Evolutionary conservation across 2,329 filamentous ascomycete species (phyloP), one percentile per base, ranked within the genome.

Genomic region (Colletotrichum musicola): DNA sequence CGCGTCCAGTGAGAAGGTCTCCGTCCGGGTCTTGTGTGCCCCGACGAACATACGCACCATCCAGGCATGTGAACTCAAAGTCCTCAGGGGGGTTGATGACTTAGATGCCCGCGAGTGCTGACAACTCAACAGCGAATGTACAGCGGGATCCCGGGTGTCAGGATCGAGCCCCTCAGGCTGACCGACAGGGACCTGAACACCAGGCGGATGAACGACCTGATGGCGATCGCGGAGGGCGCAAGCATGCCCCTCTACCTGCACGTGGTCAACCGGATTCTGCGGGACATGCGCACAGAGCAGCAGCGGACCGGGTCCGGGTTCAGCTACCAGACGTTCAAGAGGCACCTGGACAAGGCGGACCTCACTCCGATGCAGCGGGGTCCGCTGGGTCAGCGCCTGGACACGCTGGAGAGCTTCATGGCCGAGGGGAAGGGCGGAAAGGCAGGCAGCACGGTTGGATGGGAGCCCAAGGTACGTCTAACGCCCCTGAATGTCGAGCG

Each of bases 401-500:
- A 88, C 6, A 83, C 90, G 0, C 80, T 93, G 0, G 88, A 93
- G 73, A 89, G 86, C 14, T 93, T 92, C 76, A 84, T 93, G 76
- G 75, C 77, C 1, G 71, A 72, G 5, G 30, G 55, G 4, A 46
- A 20, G 1, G 35, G 38, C 1, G 27, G 10, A 10, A 5, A 6
- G 2, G 6, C 5, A 13, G 20, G 13, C 0, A 59, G 59, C 13
- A 55, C 35, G 22, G 78, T 74, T 6, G 66, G 76, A 27, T 80
- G 77, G 77, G 64, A 47, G 0, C 74, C 75, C 4, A 72, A 74
- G 70, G 75, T n/a, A n/a, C n/a, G n/a, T n/a, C n/a, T n/a, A n/a
- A n/a, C n/a, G n/a, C n/a, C n/a, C n/a, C n/a, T n/a, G n/a, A n/a
- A n/a, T n/a, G n/a, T n/a, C n/a, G n/a, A n/a, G n/a, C n/a, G n/a